phyloP scores from a whole-genome alignment of 2,329 filamentous ascomycete genomes.

The Fusarium sp. region DNA sequence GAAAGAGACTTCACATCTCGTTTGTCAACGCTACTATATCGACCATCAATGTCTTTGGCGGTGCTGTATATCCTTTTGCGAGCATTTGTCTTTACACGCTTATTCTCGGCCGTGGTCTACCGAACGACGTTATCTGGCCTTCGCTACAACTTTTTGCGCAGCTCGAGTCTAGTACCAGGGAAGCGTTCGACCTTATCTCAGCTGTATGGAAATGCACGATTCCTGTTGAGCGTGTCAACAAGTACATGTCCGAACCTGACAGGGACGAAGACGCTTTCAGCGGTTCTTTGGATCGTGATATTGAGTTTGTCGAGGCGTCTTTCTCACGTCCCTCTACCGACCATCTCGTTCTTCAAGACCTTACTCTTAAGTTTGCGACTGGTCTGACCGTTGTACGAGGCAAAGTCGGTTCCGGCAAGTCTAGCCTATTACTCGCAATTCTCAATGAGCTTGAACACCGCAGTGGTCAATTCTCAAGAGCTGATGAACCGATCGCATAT shows the following conservation, averaged over 20 bases:
- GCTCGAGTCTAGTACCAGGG: conserved; percentile 80
- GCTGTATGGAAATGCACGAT: conserved; percentile 86
- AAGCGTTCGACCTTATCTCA: conserved; percentile 82
- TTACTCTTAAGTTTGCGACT: conserved; percentile 63
- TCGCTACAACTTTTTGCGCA: conserved; percentile 85
- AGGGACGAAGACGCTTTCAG: conserved; percentile 68
- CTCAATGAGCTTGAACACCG: conserved; percentile 78
- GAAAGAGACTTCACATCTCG: conserved; percentile 56
- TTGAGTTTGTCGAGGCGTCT: conserved; percentile 74
- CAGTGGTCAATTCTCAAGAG: conserved; percentile 64
- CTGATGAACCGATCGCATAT: conserved; percentile 68
- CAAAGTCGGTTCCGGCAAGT: conserved; percentile 74
- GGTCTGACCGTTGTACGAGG: conserved; percentile 72
- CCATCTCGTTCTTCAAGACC: conserved; percentile 64
- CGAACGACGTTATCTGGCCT: conserved; percentile 88
- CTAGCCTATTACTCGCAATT: conserved; percentile 71
- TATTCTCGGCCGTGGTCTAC: conserved; percentile 76
- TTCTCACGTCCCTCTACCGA: conserved; percentile 85
- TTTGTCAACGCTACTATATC: conserved; percentile 66
- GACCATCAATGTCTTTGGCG: conserved; percentile 79
- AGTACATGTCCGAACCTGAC: conserved; percentile 89
- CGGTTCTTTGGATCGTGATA: conserved; percentile 55
- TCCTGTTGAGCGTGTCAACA: conserved; percentile 84
- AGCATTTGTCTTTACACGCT: conserved; percentile 87
- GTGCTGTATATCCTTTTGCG: conserved; percentile 82